A percentile compares a stretch with the other conserved stretches of the same genome.
Evolutionary conservation across 306 rosid genomes (phyloP).

Genomic region (Nissolia schottii): DNA sequence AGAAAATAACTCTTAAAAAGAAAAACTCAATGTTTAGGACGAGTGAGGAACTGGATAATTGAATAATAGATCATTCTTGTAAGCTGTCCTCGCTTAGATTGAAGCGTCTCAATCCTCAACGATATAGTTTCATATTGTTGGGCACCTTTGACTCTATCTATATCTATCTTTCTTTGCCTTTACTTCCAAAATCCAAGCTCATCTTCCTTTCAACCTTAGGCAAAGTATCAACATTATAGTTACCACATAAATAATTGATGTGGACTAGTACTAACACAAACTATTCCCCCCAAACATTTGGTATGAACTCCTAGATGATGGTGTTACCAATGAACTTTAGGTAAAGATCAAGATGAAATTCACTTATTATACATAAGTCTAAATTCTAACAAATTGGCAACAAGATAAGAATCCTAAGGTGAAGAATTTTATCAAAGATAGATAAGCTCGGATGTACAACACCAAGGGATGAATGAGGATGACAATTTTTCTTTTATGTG

Average conservation of each 20-base stretch:
- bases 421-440: constrained; percentile 4
- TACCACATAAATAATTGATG: constrained; percentile 20
- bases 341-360: background rate
- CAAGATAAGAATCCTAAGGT: background rate
- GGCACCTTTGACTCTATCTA: background rate
- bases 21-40: background rate
- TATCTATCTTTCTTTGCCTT: background rate
- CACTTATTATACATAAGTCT: background rate
- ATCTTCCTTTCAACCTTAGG: background rate
- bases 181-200: background rate
- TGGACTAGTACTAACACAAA: constrained; percentile 11
- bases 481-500: constrained; percentile 5
- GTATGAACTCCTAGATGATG: background rate
- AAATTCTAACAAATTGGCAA: constrained; percentile 2
- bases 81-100: background rate
- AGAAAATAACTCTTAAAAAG: background rate
- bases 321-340: background rate
- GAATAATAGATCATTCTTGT: background rate
- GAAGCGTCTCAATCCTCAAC: background rate
- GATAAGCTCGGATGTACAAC: constrained; percentile 30
- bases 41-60: background rate
- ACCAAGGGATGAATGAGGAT: background rate
- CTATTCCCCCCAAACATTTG: constrained; percentile 20
- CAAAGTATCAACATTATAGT: background rate
- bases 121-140: background rate